Evolutionary conservation across 331 rosid species (phyloP).

Genomic region (Spiraea crenata): DNA sequence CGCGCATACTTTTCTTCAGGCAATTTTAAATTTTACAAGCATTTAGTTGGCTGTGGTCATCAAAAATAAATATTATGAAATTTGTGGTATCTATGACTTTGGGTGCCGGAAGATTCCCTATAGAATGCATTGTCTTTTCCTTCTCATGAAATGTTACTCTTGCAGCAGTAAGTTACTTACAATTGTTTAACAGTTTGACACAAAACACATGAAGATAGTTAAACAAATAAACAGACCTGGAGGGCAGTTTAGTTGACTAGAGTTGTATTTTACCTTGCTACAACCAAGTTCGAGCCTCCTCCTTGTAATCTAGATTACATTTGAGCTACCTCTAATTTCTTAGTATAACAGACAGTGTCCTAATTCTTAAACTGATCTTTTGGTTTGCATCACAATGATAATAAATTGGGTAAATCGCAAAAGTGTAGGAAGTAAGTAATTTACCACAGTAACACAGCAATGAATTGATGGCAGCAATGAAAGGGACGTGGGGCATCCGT

Average conservation of each 20-base stretch:
- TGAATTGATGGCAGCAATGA: constrained; percentile 42
- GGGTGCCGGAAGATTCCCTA: constrained; percentile 46
- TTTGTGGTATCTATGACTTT: constrained; percentile 45
- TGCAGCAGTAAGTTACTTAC: constrained; percentile 25
- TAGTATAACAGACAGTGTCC: constrained; percentile 27
- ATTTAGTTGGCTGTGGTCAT: constrained; percentile 24
- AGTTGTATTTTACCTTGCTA: too few species aligned
- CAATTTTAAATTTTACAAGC: constrained; percentile 17
- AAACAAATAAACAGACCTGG: background rate
- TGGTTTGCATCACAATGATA: constrained; percentile 12
- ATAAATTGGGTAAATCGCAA: constrained; percentile 7
- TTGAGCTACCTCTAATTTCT: constrained; percentile 19
- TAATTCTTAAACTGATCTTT: background rate
- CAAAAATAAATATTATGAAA: constrained; percentile 13
- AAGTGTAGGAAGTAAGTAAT: background rate
- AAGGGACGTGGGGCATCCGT: constrained; percentile 34
- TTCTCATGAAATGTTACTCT: constrained; percentile 23
- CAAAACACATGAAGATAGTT: background rate
- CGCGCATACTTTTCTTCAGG: background rate
- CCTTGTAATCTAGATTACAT: too few species aligned
- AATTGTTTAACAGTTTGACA: constrained; percentile 19
- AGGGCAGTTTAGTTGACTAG: too few species aligned
- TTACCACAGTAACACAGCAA: constrained; percentile 36
- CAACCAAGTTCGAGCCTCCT: too few species aligned
- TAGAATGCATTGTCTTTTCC: constrained; percentile 47